phyloP scores from a whole-genome alignment of 345 rosid genomes.

The Gossypium longicalyx region DNA sequence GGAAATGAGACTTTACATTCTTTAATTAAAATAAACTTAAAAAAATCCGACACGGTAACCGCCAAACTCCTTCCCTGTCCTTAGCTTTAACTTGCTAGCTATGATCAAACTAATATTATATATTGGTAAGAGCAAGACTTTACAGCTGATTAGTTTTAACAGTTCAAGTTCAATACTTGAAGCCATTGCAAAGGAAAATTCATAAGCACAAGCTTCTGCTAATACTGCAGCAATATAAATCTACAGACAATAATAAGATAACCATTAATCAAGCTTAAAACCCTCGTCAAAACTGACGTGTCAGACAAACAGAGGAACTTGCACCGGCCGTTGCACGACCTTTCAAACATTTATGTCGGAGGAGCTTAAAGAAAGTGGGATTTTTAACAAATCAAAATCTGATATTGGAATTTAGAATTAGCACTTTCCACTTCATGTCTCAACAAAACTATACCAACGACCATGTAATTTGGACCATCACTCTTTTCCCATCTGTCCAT shows the following conservation, averaged over 20 bases:
- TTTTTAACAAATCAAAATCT: constrained; percentile 16
- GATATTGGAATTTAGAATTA: constrained; percentile 16
- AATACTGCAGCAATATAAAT: too few species aligned
- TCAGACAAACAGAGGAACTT: neutral
- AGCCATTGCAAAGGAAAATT: neutral
- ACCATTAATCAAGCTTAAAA: too few species aligned
- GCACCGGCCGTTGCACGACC: constrained; percentile 45
- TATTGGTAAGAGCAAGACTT: constrained; percentile 1
- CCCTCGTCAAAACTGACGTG: too few species aligned
- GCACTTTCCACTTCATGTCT: neutral
- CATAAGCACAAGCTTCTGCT: neutral
- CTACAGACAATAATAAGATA: too few species aligned
- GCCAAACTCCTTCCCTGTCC: constrained; percentile 43
- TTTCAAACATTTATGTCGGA: constrained; percentile 1
- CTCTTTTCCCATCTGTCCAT: too few species aligned
- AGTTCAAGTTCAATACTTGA: neutral
- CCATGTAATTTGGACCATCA: too few species aligned
- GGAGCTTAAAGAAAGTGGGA: constrained; percentile 4
- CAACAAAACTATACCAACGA: too few species aligned
- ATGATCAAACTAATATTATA: constrained; percentile 12
- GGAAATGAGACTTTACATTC: constrained; percentile 27
- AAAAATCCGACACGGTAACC: constrained; percentile 36
- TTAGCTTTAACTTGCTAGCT: constrained; percentile 2
- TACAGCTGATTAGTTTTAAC: neutral
- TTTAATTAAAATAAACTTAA: constrained; percentile 4